A percentile compares a stretch with the other conserved stretches of the same genome.
Conservation (phyloP, 2,329 filamentous ascomycete species). For the Triangularia verruculosa region DNA sequence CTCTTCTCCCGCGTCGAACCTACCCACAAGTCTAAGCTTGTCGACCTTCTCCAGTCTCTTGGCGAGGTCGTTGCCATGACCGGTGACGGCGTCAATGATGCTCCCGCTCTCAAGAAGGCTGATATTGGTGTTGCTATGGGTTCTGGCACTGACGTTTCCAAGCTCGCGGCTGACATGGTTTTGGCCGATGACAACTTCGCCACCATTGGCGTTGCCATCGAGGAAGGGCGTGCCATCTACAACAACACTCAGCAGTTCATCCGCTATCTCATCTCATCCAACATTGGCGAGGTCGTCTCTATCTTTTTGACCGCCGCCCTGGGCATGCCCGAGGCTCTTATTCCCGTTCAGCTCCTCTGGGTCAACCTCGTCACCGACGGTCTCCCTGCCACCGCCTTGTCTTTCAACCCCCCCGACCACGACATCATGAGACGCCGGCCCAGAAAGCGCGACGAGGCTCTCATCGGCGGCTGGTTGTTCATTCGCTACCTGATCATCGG, state of each 20-base stretch:
- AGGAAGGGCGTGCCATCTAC: slow-evolving; percentile 97
- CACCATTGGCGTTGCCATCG: slow-evolving; percentile 91
- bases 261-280: slow-evolving; percentile 96
- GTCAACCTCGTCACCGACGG: slow-evolving; percentile 98
- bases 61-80: slow-evolving; percentile 99
- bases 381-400: slow-evolving; percentile 90
- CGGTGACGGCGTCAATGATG: slow-evolving; percentile 97
- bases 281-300: slow-evolving; percentile 98
- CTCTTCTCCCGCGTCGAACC: slow-evolving; percentile 97
- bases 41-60: slow-evolving; percentile 89
- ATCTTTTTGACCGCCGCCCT: slow-evolving; percentile 96
- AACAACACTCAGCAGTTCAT: slow-evolving; percentile 99
- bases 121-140: slow-evolving; percentile 99
- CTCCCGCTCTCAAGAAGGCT: slow-evolving; percentile 94
- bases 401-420: slow-evolving; percentile 97
- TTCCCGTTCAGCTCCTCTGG: slow-evolving; percentile 97
- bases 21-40: slow-evolving; percentile 93
- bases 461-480: slow-evolving; percentile 95
- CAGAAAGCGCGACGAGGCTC: slow-evolving; percentile 84
- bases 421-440: slow-evolving; percentile 95
- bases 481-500: slow-evolving; percentile 97
- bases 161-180: slow-evolving; percentile 97
- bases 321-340: slow-evolving; percentile 95
- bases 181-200: slow-evolving; percentile 98
- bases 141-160: slow-evolving; percentile 93